phyloP scores from a whole-genome alignment of 345 rosid genomes.

The Salix exigua region DNA sequence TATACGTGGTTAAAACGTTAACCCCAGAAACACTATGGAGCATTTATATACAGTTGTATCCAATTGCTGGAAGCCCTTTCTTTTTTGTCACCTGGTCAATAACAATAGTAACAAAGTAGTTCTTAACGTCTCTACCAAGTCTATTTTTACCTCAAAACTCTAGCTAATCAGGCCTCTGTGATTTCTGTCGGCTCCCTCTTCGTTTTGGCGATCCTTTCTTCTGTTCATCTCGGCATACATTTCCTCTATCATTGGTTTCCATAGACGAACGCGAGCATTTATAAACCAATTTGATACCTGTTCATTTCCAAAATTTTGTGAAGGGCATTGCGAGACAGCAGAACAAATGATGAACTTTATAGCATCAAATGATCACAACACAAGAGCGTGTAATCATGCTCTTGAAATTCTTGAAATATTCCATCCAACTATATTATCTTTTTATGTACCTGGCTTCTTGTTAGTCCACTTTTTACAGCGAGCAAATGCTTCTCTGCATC shows the following conservation, averaged over 20 bases:
- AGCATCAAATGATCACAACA: not conserved
- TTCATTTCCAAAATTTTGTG: not conserved
- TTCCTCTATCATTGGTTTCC: conserved; percentile 99
- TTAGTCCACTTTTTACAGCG: conserved; percentile 81
- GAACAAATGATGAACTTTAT: not conserved
- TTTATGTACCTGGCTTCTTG: conserved; percentile 83
- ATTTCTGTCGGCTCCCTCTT: conserved; percentile 32
- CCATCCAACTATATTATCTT: not conserved
- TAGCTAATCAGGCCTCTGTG: conserved; percentile 29
- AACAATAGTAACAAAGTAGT: not conserved
- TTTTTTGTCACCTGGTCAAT: not conserved
- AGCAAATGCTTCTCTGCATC: conserved; percentile 96
- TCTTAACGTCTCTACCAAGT: not conserved
- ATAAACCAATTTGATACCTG: conserved; percentile 98
- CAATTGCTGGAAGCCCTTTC: conserved; percentile 6
- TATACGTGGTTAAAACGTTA: not conserved
- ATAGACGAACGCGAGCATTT: conserved; percentile 90
- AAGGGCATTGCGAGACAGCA: not conserved
- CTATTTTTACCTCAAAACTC: not conserved
- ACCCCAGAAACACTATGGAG: conserved; percentile 4
- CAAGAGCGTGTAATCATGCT: not conserved
- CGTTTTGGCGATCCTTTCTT: conserved; percentile 36
- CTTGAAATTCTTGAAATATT: not conserved
- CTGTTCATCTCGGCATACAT: conserved; percentile 86
- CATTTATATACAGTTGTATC: conserved; percentile 24